Percentiles rank a stretch among this genome's conserved stretches.
These are phyloP conservation scores for Apiospora arundinis DNA, from an alignment of 2,329 filamentous ascomycete species.

Conservation along the genomic window DNA sequence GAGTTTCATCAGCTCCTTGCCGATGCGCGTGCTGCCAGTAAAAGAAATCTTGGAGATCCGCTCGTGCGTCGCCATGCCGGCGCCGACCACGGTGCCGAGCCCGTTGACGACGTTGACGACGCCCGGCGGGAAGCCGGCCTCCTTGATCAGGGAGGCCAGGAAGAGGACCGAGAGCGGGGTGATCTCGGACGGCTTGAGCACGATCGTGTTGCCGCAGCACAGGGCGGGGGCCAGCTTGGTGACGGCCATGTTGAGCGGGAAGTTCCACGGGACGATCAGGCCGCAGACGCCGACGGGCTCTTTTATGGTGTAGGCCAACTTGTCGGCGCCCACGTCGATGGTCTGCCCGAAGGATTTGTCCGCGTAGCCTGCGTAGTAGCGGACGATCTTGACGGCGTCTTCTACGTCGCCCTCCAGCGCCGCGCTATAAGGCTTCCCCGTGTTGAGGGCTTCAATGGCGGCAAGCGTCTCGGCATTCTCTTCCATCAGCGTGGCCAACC, in stretches of 20 bases:
- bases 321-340: constrained; percentile 77
- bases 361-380: constrained; percentile 90
- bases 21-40: constrained; percentile 77
- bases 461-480: constrained; percentile 78
- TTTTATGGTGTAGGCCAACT: constrained; percentile 82
- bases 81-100: constrained; percentile 79
- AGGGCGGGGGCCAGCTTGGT: constrained; percentile 85
- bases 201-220: constrained; percentile 73
- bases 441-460: constrained; percentile 85
- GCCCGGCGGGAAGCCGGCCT: constrained; percentile 80
- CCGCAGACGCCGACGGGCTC: constrained; percentile 84
- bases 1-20: constrained; percentile 79
- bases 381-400: constrained; percentile 71
- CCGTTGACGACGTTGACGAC: constrained; percentile 81
- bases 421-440: constrained; percentile 81
- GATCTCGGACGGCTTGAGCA: constrained; percentile 79
- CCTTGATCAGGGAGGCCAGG: constrained; percentile 69
- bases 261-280: constrained; percentile 92
- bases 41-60: constrained; percentile 84
- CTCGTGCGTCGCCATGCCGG: constrained; percentile 78
- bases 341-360: constrained; percentile 92
- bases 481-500: constrained; percentile 82
- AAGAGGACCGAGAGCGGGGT: constrained; percentile 74
- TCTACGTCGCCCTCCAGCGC: constrained; percentile 74
- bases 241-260: constrained; percentile 78